Percentiles rank a stretch among this genome's conserved stretches.
phyloP scores from a whole-genome alignment of 306 rosid genomes.

The Prunus davidiana region DNA sequence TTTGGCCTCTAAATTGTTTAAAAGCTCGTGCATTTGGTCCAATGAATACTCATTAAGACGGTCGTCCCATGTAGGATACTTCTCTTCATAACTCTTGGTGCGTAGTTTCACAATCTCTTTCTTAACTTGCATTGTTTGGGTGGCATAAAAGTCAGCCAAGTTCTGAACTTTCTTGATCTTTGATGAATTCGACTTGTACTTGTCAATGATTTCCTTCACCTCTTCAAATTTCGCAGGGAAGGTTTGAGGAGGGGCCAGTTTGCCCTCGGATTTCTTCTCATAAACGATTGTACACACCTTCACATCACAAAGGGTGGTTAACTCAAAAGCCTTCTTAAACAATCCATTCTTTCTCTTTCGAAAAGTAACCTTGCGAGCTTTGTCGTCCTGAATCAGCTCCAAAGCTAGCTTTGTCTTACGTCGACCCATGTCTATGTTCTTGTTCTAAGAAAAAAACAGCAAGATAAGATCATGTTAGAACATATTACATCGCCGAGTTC shows the following conservation, averaged over 20 bases:
- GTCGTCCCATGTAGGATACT: neutral
- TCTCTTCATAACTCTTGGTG: neutral
- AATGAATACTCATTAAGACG: neutral
- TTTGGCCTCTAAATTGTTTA: neutral
- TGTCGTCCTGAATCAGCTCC: neutral
- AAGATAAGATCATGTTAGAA: neutral
- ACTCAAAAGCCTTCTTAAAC: conserved; percentile 19
- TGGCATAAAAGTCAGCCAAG: conserved; percentile 7
- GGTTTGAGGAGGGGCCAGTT: neutral
- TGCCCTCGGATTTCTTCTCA: neutral
- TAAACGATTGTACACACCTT: conserved; percentile 15
- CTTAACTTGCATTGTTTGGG: neutral
- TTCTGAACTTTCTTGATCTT: neutral
- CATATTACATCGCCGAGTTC: neutral
- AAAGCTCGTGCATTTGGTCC: conserved; percentile 4
- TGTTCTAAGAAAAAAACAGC: neutral
- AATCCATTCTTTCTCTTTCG: conserved; percentile 16
- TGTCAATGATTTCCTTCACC: conserved; percentile 2
- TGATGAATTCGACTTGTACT: neutral
- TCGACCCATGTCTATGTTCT: conserved; percentile 12
- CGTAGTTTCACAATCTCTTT: neutral
- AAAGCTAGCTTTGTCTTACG: neutral
- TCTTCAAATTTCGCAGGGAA: neutral
- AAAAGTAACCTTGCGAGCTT: conserved; percentile 1
- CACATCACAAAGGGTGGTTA: conserved; percentile 24